These are phyloP conservation scores for Aurifilum marmelostoma DNA, from an alignment of 2,329 filamentous ascomycete genomes.

Conservation along the genomic window DNA sequence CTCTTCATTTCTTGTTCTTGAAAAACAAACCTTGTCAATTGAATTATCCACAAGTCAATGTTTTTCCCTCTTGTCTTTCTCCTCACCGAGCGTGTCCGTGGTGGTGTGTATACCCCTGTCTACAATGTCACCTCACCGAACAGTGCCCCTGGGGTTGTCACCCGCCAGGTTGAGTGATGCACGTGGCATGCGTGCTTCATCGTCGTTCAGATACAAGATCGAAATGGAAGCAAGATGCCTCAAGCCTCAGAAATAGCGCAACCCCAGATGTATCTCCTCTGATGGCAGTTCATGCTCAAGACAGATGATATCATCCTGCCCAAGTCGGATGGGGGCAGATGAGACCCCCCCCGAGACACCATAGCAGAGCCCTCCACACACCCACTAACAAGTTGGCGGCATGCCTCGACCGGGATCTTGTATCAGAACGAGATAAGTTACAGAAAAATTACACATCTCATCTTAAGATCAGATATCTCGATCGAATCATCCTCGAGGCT, in stretches of 20 bases:
- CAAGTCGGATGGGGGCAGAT: neutral
- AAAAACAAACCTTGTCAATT: neutral
- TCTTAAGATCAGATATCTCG: slow-evolving; percentile 10
- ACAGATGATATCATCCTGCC: slow-evolving; percentile 1
- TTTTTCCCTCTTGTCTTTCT: neutral
- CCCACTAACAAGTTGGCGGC: neutral
- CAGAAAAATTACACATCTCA: slow-evolving; percentile 1
- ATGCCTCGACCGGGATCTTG: neutral
- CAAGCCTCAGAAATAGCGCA: neutral
- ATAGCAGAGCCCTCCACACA: slow-evolving; percentile 1
- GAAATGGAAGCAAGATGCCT: neutral
- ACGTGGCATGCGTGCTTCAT: slow-evolving; percentile 1
- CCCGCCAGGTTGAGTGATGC: neutral
- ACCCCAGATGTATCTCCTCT: neutral
- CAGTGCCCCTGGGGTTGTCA: neutral
- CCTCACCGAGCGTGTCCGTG: neutral
- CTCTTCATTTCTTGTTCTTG: neutral
- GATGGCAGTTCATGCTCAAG: neutral
- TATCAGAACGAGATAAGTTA: neutral
- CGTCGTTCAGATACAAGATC: neutral
- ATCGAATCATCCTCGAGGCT: neutral
- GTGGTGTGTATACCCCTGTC: neutral
- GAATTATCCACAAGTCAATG: neutral
- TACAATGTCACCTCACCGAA: neutral
- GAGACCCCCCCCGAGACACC: neutral